These are phyloP conservation scores for Candida tibetensis DNA, from an alignment of 805 yeast genomes.

Conservation along the genomic window DNA sequence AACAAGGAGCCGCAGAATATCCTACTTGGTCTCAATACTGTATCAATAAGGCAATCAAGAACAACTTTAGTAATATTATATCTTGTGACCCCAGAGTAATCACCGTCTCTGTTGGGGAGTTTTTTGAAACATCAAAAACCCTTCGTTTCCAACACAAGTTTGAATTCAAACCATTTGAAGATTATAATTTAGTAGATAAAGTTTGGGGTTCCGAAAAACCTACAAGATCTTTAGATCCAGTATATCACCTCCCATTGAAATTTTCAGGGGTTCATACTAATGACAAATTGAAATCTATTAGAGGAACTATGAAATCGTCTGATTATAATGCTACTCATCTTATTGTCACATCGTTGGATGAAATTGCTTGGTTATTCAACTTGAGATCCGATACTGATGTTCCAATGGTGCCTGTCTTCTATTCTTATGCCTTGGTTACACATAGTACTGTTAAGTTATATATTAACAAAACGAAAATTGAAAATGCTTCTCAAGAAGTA, in stretches of 20 bases:
- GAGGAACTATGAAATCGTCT: constrained; percentile 27
- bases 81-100: constrained; percentile 85
- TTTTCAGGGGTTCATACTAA: constrained; percentile 34
- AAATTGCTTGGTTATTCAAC: constrained; percentile 87
- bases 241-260: constrained; percentile 27
- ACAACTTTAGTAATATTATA: constrained; percentile 48
- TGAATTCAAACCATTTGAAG: constrained; percentile 29
- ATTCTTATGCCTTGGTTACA: constrained; percentile 51
- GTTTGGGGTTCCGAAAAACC: constrained; percentile 41
- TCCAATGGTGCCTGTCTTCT: constrained; percentile 84
- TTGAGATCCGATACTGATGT: constrained; percentile 76
- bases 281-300: constrained; percentile 27
- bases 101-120: constrained; percentile 46
- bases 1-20: constrained; percentile 70
- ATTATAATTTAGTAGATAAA: constrained; percentile 33
- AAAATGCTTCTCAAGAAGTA: constrained; percentile 25
- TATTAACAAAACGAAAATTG: constrained; percentile 46
- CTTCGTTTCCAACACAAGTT: constrained; percentile 19
- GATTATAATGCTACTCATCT: constrained; percentile 31
- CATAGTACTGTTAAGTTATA: constrained; percentile 46
- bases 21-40: constrained; percentile 80
- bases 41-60: constrained; percentile 53
- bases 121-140: constrained; percentile 27
- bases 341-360: constrained; percentile 75
- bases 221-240: constrained; percentile 29